A percentile compares a stretch with the other conserved stretches of the same genome.
Conservation (phyloP, 2,329 filamentous ascomycete species). For the Apiospora marii region DNA sequence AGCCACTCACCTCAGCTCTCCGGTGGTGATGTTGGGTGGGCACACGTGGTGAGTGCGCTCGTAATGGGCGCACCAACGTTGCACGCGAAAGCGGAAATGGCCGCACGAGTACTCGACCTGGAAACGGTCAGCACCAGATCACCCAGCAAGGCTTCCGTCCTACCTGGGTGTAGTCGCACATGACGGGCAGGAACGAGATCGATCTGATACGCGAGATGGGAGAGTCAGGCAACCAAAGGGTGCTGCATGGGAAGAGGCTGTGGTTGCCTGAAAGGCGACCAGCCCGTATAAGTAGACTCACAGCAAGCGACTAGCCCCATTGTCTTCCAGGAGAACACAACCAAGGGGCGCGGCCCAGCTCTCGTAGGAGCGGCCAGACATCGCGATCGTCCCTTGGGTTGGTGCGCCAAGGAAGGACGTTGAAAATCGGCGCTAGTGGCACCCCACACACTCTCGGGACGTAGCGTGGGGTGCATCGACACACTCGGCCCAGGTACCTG, state of each 20-base stretch:
- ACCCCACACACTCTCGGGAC: background rate
- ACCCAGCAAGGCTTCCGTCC: background rate
- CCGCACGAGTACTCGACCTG: slow-evolving; percentile 44
- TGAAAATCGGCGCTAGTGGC: background rate
- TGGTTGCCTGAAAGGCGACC: background rate
- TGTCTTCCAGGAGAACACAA: background rate
- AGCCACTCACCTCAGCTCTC: slow-evolving; percentile 39
- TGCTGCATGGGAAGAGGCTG: no score
- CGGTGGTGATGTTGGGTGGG: no score
- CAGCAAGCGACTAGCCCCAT: background rate
- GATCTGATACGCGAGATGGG: no score
- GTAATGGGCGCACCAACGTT: no score
- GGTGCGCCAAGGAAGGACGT: background rate
- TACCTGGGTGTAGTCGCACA: background rate
- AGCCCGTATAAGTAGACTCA: background rate
- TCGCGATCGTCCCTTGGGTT: background rate
- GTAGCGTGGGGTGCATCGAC: slow-evolving; percentile 5
- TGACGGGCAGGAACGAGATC: no score
- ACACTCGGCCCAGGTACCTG: no score
- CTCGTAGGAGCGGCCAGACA: background rate
- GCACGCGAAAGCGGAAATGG: no score
- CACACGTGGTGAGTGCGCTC: no score
- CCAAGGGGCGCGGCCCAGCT: background rate
- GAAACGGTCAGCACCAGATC: background rate
- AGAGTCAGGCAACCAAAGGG: no score